These are phyloP conservation scores for Leucogyrophana mollusca DNA, from an alignment of 768 basidiomycete genomes.

Conservation along the genomic window DNA sequence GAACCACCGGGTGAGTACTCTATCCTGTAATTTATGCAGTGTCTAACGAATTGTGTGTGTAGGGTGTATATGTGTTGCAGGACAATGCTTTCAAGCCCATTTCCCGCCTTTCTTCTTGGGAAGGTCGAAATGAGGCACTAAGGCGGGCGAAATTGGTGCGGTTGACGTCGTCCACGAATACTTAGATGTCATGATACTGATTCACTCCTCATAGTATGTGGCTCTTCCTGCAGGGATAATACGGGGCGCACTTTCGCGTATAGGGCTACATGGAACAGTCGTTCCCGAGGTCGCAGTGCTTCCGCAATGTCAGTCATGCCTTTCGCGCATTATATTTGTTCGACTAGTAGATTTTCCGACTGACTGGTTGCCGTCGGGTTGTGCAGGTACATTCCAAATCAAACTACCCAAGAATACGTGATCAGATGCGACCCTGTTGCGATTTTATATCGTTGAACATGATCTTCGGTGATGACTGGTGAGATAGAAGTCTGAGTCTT, in stretches of 20 bases:
- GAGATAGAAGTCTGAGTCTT: no score
- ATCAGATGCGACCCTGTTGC: no score
- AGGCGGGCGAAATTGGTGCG: constrained; percentile 70
- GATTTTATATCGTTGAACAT: no score
- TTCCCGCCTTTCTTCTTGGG: constrained; percentile 75
- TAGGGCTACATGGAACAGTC: constrained; percentile 77
- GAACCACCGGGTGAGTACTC: constrained; percentile 75
- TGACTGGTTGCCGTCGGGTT: neutral
- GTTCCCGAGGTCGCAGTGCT: constrained; percentile 74
- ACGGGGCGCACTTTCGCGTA: constrained; percentile 72
- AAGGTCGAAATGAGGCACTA: constrained; percentile 72
- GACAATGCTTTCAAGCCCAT: constrained; percentile 90
- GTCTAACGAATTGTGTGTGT: neutral
- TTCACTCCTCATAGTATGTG: constrained; percentile 54
- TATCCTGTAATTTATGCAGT: neutral
- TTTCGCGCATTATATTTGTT: constrained; percentile 3
- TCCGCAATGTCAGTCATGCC: constrained; percentile 82
- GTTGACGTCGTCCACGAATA: no score
- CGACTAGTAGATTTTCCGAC: neutral
- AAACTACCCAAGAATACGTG: constrained; percentile 67
- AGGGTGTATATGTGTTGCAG: constrained; percentile 94
- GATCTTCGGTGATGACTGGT: no score
- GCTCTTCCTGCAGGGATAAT: constrained; percentile 84
- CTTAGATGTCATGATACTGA: neutral
- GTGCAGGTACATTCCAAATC: constrained; percentile 77